Base-by-base conservation (phyloP, 495 filamentous ascomycete genomes). In the Neurospora terricola region DNA sequence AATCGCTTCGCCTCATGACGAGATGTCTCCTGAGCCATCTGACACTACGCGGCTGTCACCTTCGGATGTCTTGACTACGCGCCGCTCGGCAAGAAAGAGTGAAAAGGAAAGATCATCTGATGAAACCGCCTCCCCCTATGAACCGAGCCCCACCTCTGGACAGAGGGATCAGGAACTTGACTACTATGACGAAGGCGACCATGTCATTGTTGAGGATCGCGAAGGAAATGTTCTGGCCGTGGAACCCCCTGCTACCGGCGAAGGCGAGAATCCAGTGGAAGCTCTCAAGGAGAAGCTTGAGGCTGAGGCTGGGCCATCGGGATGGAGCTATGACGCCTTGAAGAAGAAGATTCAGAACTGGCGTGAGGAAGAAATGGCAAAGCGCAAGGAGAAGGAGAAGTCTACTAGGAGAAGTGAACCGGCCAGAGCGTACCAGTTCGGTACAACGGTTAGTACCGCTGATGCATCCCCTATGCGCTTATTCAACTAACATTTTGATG, bases 401-500 rank as follows among this genome's bases (percentile, higher is more conserved):
- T 76, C 79, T 37, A 74, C 82, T n/a, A 78, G 83, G 34, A 82
- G 81, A 72, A 81, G 86, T 73, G 84, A 85, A 70, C 85, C 96
- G 6, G 96, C 96, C 12, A 88, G 93, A 77, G 96, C 96, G 4
- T 99, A 97, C 77, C 94, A 97, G 76, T 98, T 95, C 76, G 96
- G 94, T 62, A 96, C 93, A 76, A 97, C 94, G 27, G 87, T 88
- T 86, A 75, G 80, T 78, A 16, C 70, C 27, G 9, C 30, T 38
- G 7, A 37, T 14, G 54, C 27, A 34, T 30, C 14, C 54, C 30
- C 54, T 34, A 34, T 66, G 27, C 54, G 54, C 11, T 27, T 18
- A 4, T 45, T 37, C 34, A 68, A 38, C 78, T 81, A 74, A 82
- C 75, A 45, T 5, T 30, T 12, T 54, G 5, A 38, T 18, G 43